Evolutionary conservation across 306 rosid species (phyloP).

Genomic region (Pueraria montana): DNA sequence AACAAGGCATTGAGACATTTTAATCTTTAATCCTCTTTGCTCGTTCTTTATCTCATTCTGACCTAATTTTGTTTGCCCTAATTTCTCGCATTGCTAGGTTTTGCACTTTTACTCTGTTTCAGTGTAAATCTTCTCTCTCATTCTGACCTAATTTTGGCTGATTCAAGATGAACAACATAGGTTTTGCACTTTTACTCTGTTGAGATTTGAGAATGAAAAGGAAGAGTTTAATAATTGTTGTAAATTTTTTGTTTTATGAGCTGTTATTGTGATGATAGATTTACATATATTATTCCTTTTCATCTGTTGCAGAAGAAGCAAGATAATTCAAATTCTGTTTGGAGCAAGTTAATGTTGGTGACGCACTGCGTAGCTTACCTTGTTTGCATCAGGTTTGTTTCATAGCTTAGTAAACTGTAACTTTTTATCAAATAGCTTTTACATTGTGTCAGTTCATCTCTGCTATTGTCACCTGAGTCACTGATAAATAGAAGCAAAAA

Average conservation of each 20-base stretch:
- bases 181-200: too few relatives aligned
- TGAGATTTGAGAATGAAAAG: too few relatives aligned
- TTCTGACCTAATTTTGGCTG: too few relatives aligned
- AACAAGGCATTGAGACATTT: too few relatives aligned
- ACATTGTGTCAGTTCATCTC: neutral
- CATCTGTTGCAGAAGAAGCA: slow-evolving; percentile 67
- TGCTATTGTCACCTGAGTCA: neutral
- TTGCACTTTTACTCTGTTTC: too few relatives aligned
- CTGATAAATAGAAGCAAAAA: slow-evolving; percentile 19
- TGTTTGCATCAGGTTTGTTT: slow-evolving; percentile 89
- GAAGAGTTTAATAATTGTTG: neutral
- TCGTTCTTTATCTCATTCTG: too few relatives aligned
- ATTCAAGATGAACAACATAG: too few relatives aligned
- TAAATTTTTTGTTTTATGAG: neutral
- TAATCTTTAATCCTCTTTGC: too few relatives aligned
- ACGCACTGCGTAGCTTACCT: slow-evolving; percentile 91
- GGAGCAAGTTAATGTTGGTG: slow-evolving; percentile 93
- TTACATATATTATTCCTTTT: slow-evolving; percentile 25
- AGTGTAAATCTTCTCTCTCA: too few relatives aligned
- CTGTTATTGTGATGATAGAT: slow-evolving; percentile 3
- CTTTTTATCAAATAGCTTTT: slow-evolving; percentile 8
- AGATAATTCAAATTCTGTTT: slow-evolving; percentile 62
- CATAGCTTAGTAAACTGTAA: slow-evolving; percentile 8
- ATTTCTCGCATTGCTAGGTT: too few relatives aligned
- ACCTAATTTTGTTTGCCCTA: too few relatives aligned